Evolutionary conservation across 2,329 filamentous ascomycete species (phyloP).

Genomic region (Ceratocystiopsis minuta): DNA sequence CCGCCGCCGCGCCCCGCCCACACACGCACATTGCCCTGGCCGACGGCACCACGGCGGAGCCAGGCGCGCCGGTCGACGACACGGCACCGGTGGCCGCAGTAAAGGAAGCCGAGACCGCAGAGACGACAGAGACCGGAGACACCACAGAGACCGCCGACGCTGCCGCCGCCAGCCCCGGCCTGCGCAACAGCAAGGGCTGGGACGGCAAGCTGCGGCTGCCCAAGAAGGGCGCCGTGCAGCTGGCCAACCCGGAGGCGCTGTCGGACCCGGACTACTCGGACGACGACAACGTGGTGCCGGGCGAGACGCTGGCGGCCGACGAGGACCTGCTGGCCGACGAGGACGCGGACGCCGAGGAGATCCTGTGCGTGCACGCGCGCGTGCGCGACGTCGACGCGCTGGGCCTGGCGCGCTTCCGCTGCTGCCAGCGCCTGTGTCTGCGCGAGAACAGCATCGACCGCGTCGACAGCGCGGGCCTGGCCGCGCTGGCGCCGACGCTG

Average conservation of each 20-base stretch:
- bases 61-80: no score
- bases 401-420: constrained; percentile 65
- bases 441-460: constrained; percentile 78
- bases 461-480: constrained; percentile 42
- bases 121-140: no score
- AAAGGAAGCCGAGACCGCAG: no score
- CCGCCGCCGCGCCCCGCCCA: no score
- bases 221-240: constrained; percentile 35
- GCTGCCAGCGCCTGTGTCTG: constrained; percentile 63
- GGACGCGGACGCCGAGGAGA: constrained; percentile 49
- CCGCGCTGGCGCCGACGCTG: constrained; percentile 45
- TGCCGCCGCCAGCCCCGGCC: constrained; percentile 23
- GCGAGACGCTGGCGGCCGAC: constrained; percentile 27
- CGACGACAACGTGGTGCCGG: neutral
- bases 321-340: constrained; percentile 51
- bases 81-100: no score
- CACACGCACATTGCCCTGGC: no score
- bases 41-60: no score
- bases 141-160: no score
- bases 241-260: constrained; percentile 58
- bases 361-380: constrained; percentile 78
- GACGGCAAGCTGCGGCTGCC: constrained; percentile 68
- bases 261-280: neutral
- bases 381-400: constrained; percentile 62
- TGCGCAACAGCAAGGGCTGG: constrained; percentile 53